These are phyloP conservation scores for Spencermartinsiella ligniputridi DNA, from an alignment of 1,139 yeast species.

Conservation along the genomic window DNA sequence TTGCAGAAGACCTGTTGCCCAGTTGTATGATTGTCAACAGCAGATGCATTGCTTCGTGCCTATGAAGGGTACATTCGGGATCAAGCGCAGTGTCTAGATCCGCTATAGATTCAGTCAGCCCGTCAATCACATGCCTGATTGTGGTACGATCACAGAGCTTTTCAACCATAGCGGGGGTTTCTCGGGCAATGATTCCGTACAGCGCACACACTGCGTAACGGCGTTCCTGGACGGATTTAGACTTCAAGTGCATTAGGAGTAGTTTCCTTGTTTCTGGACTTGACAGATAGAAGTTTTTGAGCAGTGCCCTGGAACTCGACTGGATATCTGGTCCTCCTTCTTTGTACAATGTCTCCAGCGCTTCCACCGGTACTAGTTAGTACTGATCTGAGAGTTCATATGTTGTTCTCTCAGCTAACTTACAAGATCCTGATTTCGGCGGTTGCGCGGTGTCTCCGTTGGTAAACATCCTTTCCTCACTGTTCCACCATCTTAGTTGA, in stretches of 20 bases:
- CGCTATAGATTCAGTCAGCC: conserved; percentile 13
- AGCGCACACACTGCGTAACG: conserved; percentile 12
- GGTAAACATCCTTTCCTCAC: conserved; percentile 1
- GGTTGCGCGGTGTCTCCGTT: conserved; percentile 2
- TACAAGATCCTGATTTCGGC: not conserved
- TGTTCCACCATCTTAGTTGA: conserved; percentile 10
- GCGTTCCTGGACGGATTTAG: conserved; percentile 10
- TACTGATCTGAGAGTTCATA: too few species aligned
- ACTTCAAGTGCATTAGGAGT: conserved; percentile 11
- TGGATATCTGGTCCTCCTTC: conserved; percentile 18
- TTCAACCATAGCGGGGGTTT: conserved; percentile 3
- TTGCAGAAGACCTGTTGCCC: not conserved
- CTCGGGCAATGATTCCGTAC: conserved; percentile 8
- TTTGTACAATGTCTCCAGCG: conserved; percentile 17
- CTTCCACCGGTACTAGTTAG: conserved; percentile 15
- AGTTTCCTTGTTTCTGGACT: conserved; percentile 12
- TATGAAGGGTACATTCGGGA: conserved; percentile 10
- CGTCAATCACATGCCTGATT: conserved; percentile 12
- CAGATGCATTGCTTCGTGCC: conserved; percentile 10
- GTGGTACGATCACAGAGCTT: conserved; percentile 11
- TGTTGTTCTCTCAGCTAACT: too few species aligned
- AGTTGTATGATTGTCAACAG: not conserved
- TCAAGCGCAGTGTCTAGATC: not conserved
- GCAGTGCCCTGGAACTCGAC: conserved; percentile 10
- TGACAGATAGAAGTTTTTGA: conserved; percentile 13